Evolutionary conservation across 2,329 filamentous ascomycete species (phyloP), one percentile per base, ranked within the genome.

Genomic region (Colletotrichum coccodes): DNA sequence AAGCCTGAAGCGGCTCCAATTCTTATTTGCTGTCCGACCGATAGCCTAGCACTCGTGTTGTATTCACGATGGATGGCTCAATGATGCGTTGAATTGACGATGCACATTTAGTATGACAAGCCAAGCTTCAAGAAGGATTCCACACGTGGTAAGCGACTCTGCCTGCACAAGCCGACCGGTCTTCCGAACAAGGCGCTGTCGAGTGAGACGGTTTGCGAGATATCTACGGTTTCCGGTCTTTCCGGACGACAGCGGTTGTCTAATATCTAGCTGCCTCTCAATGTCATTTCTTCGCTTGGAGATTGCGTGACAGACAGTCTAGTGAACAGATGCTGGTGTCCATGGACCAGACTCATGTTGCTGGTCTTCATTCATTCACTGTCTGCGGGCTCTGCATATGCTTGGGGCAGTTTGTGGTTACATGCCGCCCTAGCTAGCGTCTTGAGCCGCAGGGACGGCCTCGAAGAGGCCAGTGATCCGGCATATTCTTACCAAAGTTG

Each of bases 381-480:
- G 26, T 32, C n/a, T 32, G 21, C 21, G 36, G 36, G 28, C n/a
- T 47, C 32, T 58, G 60, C 64, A 58, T 49, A 46, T 26, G 30
- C 26, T 47, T 57, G 50, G 36, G 23, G 60, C 34, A 60, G 44
- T 52, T 64, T 67, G 44, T 68, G 64, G 64, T 68, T 64, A 64
- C 64, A 58, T 68, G 64, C 60, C 60, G 64, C 52, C 26, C 60
- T 64, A 68, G 60, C 60, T 64, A 68, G 60, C 52, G 64, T 32
- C 52, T 64, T 64, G 64, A 44, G 46, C 46, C 50, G 63, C 60
- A 47, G 21, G 36, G 36, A 44, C 52, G 64, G 44, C 64, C 64
- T 64, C 34, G 38, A 68, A 52, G 64, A 58, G 52, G 64, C 60
- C 52, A 64, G 44, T 57, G 53, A 60, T 28, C 64, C 59, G 59